These are phyloP conservation scores for Lipomyces kockii DNA, from an alignment of 805 yeast genomes.

Conservation along the genomic window DNA sequence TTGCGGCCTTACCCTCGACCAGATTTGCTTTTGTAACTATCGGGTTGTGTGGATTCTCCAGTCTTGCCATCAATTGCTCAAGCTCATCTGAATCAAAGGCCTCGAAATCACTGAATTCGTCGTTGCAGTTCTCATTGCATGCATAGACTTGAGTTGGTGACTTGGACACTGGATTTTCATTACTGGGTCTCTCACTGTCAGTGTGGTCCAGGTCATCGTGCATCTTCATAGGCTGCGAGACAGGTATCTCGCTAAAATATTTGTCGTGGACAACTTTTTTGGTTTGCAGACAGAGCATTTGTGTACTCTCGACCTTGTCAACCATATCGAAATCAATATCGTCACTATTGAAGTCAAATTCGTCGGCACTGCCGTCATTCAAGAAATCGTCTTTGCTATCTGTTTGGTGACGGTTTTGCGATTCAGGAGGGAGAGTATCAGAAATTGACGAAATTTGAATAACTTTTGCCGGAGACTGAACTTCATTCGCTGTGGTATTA, in stretches of 20 bases:
- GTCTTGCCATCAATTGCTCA: neutral
- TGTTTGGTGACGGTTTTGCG: neutral
- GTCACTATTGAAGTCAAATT: constrained; percentile 13
- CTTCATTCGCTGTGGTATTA: neutral
- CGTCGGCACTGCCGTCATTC: constrained; percentile 6
- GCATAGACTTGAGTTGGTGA: neutral
- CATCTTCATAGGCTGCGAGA: neutral
- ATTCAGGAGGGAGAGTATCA: neutral
- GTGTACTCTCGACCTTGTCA: constrained; percentile 7
- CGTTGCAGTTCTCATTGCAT: neutral
- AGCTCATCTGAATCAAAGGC: constrained; percentile 6
- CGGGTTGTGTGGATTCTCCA: neutral
- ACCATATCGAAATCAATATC: constrained; percentile 16
- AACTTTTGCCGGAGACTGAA: neutral
- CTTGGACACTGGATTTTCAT: neutral
- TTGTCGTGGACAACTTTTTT: no score
- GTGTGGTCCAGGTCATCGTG: neutral
- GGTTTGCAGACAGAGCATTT: neutral
- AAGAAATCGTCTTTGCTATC: neutral
- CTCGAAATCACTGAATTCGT: constrained; percentile 1
- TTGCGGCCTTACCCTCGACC: neutral
- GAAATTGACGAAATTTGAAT: neutral
- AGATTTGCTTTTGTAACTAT: no score
- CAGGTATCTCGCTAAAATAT: neutral
- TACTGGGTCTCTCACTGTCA: neutral